phyloP scores from a whole-genome alignment of 2,329 filamentous ascomycete genomes.

The Arthrobotrys musiformis region DNA sequence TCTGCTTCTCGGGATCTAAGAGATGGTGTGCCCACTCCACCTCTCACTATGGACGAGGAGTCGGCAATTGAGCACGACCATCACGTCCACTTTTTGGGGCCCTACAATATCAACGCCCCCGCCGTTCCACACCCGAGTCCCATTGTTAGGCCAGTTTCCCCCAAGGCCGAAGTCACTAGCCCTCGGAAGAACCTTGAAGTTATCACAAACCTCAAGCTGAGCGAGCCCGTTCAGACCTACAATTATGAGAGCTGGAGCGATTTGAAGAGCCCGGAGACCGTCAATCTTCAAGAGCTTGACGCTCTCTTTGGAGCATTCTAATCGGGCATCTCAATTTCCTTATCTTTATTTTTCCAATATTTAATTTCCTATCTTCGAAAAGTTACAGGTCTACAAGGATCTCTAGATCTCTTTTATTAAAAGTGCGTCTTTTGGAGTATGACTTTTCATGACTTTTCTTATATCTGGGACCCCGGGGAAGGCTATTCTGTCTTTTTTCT shows the following conservation, averaged over 20 bases:
- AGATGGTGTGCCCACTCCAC: constrained; percentile 54
- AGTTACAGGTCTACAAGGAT: constrained; percentile 29
- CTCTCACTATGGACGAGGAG: constrained; percentile 69
- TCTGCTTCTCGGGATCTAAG: constrained; percentile 58
- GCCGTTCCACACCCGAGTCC: constrained; percentile 45
- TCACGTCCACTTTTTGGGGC: constrained; percentile 66
- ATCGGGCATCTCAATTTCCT: constrained; percentile 1
- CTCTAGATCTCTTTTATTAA: constrained; percentile 43
- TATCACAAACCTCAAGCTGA: constrained; percentile 58
- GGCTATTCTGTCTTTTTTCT: constrained; percentile 6
- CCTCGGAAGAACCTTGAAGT: constrained; percentile 38
- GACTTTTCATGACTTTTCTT: constrained; percentile 30
- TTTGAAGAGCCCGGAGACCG: constrained; percentile 82
- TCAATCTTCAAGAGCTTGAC: constrained; percentile 93
- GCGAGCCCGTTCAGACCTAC: constrained; percentile 64
- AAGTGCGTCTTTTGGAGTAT: constrained; percentile 48
- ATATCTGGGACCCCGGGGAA: constrained; percentile 26
- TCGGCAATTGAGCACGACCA: constrained; percentile 64
- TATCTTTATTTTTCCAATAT: constrained; percentile 5
- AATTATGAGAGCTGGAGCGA: constrained; percentile 64
- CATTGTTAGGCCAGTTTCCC: constrained; percentile 47
- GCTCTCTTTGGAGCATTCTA: constrained; percentile 73
- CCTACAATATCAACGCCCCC: constrained; percentile 62
- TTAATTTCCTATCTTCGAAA: constrained; percentile 13
- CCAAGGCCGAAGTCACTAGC: constrained; percentile 36